These are phyloP conservation scores for Chlorella sorokiniana DNA, from an alignment of 139 green algal species.

Conservation along the genomic window DNA sequence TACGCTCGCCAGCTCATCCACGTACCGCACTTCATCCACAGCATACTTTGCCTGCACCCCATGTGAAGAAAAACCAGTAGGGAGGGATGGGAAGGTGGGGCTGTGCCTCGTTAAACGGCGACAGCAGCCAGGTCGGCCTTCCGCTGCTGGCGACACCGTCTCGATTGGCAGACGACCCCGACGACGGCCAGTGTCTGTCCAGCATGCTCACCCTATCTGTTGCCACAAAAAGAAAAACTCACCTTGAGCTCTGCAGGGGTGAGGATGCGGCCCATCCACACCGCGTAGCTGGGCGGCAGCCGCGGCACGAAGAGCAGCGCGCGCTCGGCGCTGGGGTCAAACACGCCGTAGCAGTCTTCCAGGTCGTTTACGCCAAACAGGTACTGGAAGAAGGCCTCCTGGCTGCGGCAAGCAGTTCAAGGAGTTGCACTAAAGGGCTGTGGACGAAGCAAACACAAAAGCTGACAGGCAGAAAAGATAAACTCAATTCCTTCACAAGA, in stretches of 20 bases:
- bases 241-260: constrained; percentile 39
- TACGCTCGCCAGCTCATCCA: constrained; percentile 74
- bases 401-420: constrained; percentile 43
- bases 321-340: constrained; percentile 65
- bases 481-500: too few relatives aligned
- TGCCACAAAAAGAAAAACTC: background rate
- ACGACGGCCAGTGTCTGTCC: background rate
- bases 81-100: too few relatives aligned
- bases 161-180: too few relatives aligned
- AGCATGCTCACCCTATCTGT: background rate
- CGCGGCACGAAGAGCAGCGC: constrained; percentile 80
- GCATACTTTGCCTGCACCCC: constrained; percentile 62
- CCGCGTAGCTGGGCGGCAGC: constrained; percentile 74
- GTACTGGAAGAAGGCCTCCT: constrained; percentile 91
- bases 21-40: constrained; percentile 83
- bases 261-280: constrained; percentile 88
- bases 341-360: constrained; percentile 70
- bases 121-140: background rate
- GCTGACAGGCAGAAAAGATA: background rate
- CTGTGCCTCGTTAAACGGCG: too few relatives aligned
- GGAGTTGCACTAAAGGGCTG: background rate
- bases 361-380: constrained; percentile 88
- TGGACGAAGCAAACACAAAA: background rate
- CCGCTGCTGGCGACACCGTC: too few relatives aligned
- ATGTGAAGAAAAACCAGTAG: background rate